A percentile compares a stretch with the other conserved stretches of the same genome.
These are phyloP conservation scores for Brettanomyces sp. DNA, from an alignment of 805 yeast genomes.

Conservation along the genomic window DNA sequence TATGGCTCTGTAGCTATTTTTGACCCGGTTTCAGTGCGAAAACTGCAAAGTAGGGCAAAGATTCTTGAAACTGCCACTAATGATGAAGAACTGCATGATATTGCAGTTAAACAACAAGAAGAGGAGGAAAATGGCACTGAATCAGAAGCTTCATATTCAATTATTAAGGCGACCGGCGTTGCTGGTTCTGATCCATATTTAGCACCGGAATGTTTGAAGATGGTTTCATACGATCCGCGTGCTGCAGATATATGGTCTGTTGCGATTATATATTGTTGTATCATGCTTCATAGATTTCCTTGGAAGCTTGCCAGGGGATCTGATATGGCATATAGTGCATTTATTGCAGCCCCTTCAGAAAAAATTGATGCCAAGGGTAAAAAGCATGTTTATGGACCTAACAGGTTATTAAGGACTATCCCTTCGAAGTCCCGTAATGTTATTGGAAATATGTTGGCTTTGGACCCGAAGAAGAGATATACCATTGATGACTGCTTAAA, in stretches of 20 bases:
- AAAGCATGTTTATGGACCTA: slow-evolving; percentile 44
- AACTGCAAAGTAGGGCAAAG: not conserved
- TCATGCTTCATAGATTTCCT: slow-evolving; percentile 80
- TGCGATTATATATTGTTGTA: slow-evolving; percentile 87
- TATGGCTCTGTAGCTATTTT: slow-evolving; percentile 89
- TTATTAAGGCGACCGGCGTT: slow-evolving; percentile 68
- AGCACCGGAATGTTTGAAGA: slow-evolving; percentile 78
- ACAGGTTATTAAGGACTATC: slow-evolving; percentile 58
- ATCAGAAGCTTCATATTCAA: slow-evolving; percentile 7
- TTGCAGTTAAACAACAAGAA: not conserved
- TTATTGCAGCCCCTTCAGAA: slow-evolving; percentile 26
- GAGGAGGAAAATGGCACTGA: not conserved
- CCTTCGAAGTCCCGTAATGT: slow-evolving; percentile 59
- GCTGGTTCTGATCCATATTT: slow-evolving; percentile 95
- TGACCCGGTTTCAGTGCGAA: slow-evolving; percentile 29
- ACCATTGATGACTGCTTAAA: slow-evolving; percentile 44
- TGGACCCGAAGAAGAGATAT: slow-evolving; percentile 51
- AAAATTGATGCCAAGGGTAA: slow-evolving; percentile 18
- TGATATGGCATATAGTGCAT: slow-evolving; percentile 70
- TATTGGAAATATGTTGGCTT: slow-evolving; percentile 53
- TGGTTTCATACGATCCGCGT: slow-evolving; percentile 65
- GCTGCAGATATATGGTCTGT: slow-evolving; percentile 89
- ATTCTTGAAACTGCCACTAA: not conserved
- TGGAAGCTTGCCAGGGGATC: slow-evolving; percentile 85
- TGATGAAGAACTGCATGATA: not conserved